Conservation (phyloP, 140 eudicot genomes). For the Oenanthe javanica region DNA sequence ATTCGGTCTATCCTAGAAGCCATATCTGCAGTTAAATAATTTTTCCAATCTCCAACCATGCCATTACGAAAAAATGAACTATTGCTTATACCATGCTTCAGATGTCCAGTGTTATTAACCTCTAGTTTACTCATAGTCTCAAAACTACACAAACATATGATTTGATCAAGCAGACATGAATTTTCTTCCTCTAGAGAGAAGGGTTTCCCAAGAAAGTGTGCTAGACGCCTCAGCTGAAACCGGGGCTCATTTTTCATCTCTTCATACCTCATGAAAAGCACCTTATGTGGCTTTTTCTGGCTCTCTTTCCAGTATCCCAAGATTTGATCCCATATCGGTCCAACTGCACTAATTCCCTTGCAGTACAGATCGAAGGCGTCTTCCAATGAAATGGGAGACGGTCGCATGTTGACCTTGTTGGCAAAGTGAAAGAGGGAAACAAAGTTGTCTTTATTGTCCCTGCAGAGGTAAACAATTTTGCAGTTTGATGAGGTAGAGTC, state of each 20-base stretch:
- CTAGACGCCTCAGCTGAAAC: background rate
- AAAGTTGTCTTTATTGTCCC: conserved; percentile 3
- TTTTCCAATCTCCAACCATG: background rate
- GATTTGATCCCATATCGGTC: conserved; percentile 2
- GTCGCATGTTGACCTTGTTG: background rate
- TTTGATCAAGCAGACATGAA: background rate
- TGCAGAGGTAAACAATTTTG: background rate
- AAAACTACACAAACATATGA: background rate
- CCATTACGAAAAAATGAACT: conserved; percentile 3
- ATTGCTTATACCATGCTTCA: background rate
- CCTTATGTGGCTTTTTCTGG: background rate
- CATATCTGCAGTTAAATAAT: background rate
- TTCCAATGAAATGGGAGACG: background rate
- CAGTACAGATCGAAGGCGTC: background rate
- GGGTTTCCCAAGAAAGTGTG: background rate
- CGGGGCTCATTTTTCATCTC: background rate
- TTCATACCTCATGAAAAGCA: background rate
- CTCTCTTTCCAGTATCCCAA: conserved; percentile 3
- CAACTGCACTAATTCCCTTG: background rate
- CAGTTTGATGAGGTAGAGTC: background rate
- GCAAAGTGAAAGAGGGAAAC: conserved; percentile 1
- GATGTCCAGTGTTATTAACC: background rate
- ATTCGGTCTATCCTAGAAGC: background rate
- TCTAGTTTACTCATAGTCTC: background rate
- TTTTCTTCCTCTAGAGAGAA: conserved; percentile 4